Evolutionary conservation across 176 grass and related monocot genomes (phyloP).

Genomic region (Phyllostachys edulis): DNA sequence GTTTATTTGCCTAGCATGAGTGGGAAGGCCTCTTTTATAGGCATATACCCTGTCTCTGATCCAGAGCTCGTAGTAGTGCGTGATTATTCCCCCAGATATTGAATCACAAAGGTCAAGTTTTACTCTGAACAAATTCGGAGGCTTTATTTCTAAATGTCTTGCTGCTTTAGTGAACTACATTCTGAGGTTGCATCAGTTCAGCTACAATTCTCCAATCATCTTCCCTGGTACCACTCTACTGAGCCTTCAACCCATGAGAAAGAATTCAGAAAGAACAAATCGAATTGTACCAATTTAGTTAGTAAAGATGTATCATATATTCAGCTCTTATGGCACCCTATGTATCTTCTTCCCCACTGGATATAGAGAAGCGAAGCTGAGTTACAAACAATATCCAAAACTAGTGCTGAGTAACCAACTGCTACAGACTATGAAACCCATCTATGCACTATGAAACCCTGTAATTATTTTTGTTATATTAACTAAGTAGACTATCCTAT

Average conservation of each 20-base stretch:
- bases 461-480: slow-evolving; percentile 1
- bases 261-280: not conserved
- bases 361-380: not conserved
- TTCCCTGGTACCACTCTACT: not conserved
- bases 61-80: not conserved
- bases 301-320: not conserved
- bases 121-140: not conserved
- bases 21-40: not conserved
- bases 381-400: not conserved
- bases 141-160: not conserved
- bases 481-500: slow-evolving; percentile 10
- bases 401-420: not conserved
- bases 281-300: not conserved
- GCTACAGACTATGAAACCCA: not conserved
- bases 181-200: not conserved
- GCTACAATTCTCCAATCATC: not conserved
- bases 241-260: not conserved
- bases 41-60: not conserved
- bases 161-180: not conserved
- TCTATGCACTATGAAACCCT: slow-evolving; percentile 26
- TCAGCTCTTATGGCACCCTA: not conserved
- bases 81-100: not conserved
- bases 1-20: slow-evolving; percentile 33
- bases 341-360: not conserved
- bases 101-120: not conserved